Evolutionary conservation across 2,329 filamentous ascomycete species (phyloP), one percentile per base, ranked within the genome.

Genomic region (Colletotrichum incanum): DNA sequence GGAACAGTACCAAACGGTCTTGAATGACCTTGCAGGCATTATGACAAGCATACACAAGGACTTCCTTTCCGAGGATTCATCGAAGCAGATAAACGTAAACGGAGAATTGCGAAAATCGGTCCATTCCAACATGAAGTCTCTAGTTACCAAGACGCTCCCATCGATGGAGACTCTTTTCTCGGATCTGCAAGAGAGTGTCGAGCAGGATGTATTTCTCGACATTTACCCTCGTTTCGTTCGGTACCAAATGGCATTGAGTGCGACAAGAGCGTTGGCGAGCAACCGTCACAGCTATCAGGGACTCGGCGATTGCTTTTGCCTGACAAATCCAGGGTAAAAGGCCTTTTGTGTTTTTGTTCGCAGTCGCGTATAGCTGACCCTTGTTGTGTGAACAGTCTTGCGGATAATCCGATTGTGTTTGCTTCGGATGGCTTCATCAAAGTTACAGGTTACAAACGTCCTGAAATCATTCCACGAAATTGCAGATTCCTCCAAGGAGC

Each of bases 251-350:
- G 84, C 84, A 0, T 77, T 84, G 28, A 85, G 84, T 55, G 85
- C 86, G 11, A 82, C 82, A 4, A 79, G 80, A 54, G 85, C 87
- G 0, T 77, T 90, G 5, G 82, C 85, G 1, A 75, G 68, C 5
- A 76, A 77, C 11, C 73, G 76, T 7, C 79, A 79, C 6, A 76
- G 81, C 65, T 91, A 86, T 65, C 85, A 86, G 4, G 90, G 90
- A 0, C 82, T 92, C 0, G 89, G 88, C 5, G 84, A 89, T 63
- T 88, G 88, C 47, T 91, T 91, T 73, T 89, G 88, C 67, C 76
- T 91, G 16, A 90, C 87, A 1, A 86, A 91, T 76, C 86, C 87
- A 3, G 20, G 16, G 71, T 73, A 56, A 71, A 61, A 41, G 16
- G 20, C 49, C 16, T 11, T 41, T 20, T 7, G 11, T 11, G 18